These are phyloP conservation scores for Salix caprea DNA, from an alignment of 345 rosid species.

Conservation along the genomic window DNA sequence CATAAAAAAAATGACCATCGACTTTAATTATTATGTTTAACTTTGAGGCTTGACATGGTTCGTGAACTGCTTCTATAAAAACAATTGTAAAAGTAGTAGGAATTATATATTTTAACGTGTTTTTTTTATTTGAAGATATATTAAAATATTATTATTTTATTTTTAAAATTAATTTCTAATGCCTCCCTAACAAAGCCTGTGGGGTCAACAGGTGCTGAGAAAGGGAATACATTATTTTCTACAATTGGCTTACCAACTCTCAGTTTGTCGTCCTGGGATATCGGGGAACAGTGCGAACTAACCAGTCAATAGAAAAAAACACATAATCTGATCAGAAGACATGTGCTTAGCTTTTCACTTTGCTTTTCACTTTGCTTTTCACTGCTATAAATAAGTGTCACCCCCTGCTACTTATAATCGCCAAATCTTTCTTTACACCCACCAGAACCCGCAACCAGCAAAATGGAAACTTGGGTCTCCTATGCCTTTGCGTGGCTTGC, in stretches of 20 bases:
- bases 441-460: neutral
- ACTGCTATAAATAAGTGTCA: neutral
- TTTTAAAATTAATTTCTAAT: neutral
- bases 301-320: too few relatives aligned
- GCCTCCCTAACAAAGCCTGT: neutral
- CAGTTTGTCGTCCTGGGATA: neutral
- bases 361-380: neutral
- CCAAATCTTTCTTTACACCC: neutral
- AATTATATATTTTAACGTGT: too few relatives aligned
- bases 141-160: too few relatives aligned
- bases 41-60: too few relatives aligned
- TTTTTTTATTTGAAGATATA: too few relatives aligned
- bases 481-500: conserved; percentile 26
- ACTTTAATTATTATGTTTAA: too few relatives aligned
- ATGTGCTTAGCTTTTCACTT: neutral
- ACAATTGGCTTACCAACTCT: neutral
- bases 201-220: neutral
- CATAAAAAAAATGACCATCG: too few relatives aligned
- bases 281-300: neutral
- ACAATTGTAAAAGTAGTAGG: too few relatives aligned
- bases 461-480: conserved; percentile 17
- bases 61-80: too few relatives aligned
- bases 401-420: neutral
- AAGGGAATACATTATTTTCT: neutral
- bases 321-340: neutral